Evolutionary conservation across 306 rosid species (phyloP).

Genomic region (Albizia julibrissin): DNA sequence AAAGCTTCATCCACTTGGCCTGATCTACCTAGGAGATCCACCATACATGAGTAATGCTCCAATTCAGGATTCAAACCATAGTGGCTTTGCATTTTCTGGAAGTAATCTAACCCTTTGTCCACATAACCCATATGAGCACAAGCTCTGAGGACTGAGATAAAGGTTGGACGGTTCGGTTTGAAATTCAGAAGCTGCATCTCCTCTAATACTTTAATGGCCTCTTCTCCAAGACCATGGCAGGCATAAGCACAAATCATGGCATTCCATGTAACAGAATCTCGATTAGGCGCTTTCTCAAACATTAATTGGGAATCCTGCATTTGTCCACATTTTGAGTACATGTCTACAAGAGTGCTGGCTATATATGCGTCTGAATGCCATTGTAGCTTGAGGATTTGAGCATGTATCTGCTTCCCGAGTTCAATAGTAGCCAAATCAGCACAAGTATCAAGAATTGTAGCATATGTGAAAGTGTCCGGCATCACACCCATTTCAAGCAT

Average conservation of each 20-base stretch:
- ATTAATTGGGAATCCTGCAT: slow-evolving; percentile 69
- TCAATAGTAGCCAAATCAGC: slow-evolving; percentile 83
- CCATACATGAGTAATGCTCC: slow-evolving; percentile 92
- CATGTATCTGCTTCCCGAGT: slow-evolving; percentile 89
- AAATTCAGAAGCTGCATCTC: slow-evolving; percentile 68
- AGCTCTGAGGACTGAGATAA: slow-evolving; percentile 83
- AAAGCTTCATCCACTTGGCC: slow-evolving; percentile 68
- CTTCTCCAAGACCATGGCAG: slow-evolving; percentile 75
- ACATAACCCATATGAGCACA: slow-evolving; percentile 80
- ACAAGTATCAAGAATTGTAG: slow-evolving; percentile 71
- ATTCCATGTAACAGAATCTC: slow-evolving; percentile 85
- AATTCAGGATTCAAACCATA: slow-evolving; percentile 70
- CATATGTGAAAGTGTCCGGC: not conserved
- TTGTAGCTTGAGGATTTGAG: slow-evolving; percentile 70
- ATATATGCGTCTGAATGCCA: slow-evolving; percentile 70
- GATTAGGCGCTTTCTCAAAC: slow-evolving; percentile 73
- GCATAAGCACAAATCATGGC: slow-evolving; percentile 92
- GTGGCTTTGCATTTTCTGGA: slow-evolving; percentile 54
- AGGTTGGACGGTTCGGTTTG: slow-evolving; percentile 72
- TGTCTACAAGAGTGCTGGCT: slow-evolving; percentile 82
- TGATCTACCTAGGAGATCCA: slow-evolving; percentile 81
- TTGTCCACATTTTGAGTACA: slow-evolving; percentile 90
- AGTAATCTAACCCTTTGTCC: slow-evolving; percentile 60
- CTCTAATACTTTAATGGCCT: slow-evolving; percentile 68
- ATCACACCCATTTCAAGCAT: too few species aligned